These are phyloP conservation scores for Populus tremula DNA, from an alignment of 345 rosid genomes.

Conservation along the genomic window DNA sequence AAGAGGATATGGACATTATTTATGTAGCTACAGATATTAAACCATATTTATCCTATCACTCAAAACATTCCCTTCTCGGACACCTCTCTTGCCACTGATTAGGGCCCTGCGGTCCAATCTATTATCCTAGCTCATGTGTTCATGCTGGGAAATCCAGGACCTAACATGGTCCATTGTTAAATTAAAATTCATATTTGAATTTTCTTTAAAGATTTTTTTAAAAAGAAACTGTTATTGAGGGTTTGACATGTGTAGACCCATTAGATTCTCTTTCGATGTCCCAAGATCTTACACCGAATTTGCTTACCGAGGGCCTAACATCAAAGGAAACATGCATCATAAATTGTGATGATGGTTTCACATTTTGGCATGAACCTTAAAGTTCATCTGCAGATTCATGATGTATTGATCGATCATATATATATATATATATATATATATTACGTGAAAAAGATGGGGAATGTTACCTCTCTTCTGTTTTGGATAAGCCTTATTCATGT, in stretches of 20 bases:
- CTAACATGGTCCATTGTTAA: no score
- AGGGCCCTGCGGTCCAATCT: neutral
- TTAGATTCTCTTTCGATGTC: neutral
- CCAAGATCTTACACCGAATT: conserved; percentile 4
- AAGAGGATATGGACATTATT: neutral
- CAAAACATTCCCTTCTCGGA: conserved; percentile 24
- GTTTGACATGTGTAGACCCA: no score
- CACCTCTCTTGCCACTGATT: conserved; percentile 3
- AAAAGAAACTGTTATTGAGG: no score
- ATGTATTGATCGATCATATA: no score
- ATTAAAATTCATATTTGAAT: no score
- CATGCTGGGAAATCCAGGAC: neutral
- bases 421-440: no score
- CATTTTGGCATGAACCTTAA: no score
- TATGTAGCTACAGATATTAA: neutral
- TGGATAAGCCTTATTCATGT: no score
- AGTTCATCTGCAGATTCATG: no score
- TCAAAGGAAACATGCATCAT: conserved; percentile 1
- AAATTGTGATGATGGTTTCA: conserved; percentile 6
- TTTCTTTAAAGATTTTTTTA: no score
- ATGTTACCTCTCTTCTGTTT: no score
- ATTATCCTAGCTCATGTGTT: neutral
- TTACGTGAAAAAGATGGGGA: no score
- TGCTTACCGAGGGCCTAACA: neutral
- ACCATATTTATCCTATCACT: neutral